Evolutionary conservation across 805 yeast genomes (phyloP).

Genomic region (Pichia kluyveri): DNA sequence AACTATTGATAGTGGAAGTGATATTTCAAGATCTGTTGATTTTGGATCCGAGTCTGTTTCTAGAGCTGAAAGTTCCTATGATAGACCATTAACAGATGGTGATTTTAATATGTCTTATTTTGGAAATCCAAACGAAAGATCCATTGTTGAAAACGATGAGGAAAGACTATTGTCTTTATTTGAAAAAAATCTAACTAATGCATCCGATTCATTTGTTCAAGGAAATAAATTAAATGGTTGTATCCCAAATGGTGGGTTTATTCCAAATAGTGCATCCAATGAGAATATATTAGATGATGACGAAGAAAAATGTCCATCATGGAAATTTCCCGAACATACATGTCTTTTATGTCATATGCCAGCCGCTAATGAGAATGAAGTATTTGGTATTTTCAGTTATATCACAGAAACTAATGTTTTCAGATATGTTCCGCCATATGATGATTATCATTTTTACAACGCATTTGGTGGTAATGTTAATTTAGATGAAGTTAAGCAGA

Average conservation of each 20-base stretch:
- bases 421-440: constrained; percentile 49
- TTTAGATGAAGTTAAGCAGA: constrained; percentile 15
- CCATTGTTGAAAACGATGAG: background rate
- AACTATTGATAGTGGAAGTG: background rate
- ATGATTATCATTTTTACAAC: constrained; percentile 55
- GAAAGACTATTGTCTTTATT: background rate
- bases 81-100: background rate
- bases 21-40: background rate
- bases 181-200: background rate
- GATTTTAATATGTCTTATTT: background rate
- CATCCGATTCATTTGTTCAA: background rate
- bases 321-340: constrained; percentile 66
- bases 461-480: constrained; percentile 48
- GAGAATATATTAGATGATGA: background rate
- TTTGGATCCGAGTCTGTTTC: background rate
- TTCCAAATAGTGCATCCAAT: too few species aligned
- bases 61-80: background rate
- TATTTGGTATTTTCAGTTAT: constrained; percentile 68
- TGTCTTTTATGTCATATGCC: constrained; percentile 82
- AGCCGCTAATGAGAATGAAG: constrained; percentile 43
- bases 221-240: background rate
- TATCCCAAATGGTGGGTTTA: background rate
- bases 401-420: constrained; percentile 50
- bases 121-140: background rate
- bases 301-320: constrained; percentile 28